Evolutionary conservation across 768 basidiomycete species (phyloP).

Genomic region (Macrolepiota fuliginosa): DNA sequence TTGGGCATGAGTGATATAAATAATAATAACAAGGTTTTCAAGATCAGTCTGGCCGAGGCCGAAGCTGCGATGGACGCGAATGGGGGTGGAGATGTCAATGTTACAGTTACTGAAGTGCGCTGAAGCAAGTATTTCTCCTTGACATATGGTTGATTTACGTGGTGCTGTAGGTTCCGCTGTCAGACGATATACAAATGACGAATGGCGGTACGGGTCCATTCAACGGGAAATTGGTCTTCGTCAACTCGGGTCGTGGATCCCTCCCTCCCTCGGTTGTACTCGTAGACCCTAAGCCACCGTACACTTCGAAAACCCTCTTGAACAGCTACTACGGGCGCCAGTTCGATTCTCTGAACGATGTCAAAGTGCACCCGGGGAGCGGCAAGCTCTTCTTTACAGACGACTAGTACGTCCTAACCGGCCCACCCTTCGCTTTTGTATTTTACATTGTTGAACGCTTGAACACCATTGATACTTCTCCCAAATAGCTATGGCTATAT

Average conservation of each 20-base stretch:
- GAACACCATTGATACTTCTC: too few relatives aligned
- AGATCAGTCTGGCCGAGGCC: constrained; percentile 59
- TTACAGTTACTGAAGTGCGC: constrained; percentile 45
- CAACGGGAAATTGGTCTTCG: constrained; percentile 54
- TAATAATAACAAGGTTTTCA: constrained; percentile 61
- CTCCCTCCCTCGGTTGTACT: constrained; percentile 61
- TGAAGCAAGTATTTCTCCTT: neutral
- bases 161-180: constrained; percentile 47
- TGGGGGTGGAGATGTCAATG: constrained; percentile 35
- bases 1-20: constrained; percentile 62
- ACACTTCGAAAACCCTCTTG: constrained; percentile 66
- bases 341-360: constrained; percentile 81
- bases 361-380: constrained; percentile 65
- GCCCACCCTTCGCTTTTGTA: too few relatives aligned
- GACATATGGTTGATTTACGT: neutral
- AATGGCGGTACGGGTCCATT: constrained; percentile 70
- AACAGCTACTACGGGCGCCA: constrained; percentile 81
- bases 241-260: constrained; percentile 63
- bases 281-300: constrained; percentile 61
- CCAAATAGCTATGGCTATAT: constrained; percentile 56
- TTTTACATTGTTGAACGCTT: too few relatives aligned
- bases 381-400: constrained; percentile 78
- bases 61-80: constrained; percentile 38
- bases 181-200: constrained; percentile 65
- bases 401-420: constrained; percentile 55